phyloP scores from a whole-genome alignment of 2,329 filamentous ascomycete genomes.

The Pseudogymnoascus sp. region DNA sequence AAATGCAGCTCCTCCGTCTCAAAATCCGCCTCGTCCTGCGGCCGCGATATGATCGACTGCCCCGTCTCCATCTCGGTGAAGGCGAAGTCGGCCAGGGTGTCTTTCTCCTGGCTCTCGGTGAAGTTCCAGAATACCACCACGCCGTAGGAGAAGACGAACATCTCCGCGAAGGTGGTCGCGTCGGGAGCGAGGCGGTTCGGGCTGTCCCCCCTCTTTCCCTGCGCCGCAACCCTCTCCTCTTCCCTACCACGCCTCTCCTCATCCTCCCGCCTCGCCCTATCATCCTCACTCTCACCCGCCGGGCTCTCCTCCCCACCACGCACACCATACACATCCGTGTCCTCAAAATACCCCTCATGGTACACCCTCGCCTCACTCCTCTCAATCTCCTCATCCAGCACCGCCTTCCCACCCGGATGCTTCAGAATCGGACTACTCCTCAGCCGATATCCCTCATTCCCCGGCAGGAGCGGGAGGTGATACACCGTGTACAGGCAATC shows the following conservation, averaged over 20 bases:
- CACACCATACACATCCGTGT: constrained; percentile 51
- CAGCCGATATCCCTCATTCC: constrained; percentile 77
- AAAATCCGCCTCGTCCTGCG: constrained; percentile 80
- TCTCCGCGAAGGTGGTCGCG: constrained; percentile 76
- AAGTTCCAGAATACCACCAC: constrained; percentile 99
- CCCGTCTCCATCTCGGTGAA: constrained; percentile 67
- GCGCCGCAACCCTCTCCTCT: constrained; percentile 27
- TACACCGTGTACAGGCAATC: constrained; percentile 96
- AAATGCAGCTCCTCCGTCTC: constrained; percentile 99
- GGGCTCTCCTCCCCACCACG: constrained; percentile 37
- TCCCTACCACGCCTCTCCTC: constrained; percentile 30
- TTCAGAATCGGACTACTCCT: constrained; percentile 87
- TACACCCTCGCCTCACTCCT: constrained; percentile 83
- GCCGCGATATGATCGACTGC: constrained; percentile 64
- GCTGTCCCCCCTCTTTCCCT: constrained; percentile 39
- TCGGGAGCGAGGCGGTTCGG: constrained; percentile 58
- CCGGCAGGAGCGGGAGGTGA: constrained; percentile 79
- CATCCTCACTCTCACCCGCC: constrained; percentile 33
- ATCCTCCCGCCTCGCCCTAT: constrained; percentile 24
- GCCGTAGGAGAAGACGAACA: constrained; percentile 96
- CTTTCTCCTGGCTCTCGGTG: constrained; percentile 89
- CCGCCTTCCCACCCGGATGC: constrained; percentile 84
- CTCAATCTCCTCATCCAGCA: constrained; percentile 93
- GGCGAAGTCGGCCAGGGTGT: constrained; percentile 87
- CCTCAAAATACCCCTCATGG: constrained; percentile 83